Conservation (phyloP, 2,329 filamentous ascomycete species). For the Calcarisporium arbuscula region DNA sequence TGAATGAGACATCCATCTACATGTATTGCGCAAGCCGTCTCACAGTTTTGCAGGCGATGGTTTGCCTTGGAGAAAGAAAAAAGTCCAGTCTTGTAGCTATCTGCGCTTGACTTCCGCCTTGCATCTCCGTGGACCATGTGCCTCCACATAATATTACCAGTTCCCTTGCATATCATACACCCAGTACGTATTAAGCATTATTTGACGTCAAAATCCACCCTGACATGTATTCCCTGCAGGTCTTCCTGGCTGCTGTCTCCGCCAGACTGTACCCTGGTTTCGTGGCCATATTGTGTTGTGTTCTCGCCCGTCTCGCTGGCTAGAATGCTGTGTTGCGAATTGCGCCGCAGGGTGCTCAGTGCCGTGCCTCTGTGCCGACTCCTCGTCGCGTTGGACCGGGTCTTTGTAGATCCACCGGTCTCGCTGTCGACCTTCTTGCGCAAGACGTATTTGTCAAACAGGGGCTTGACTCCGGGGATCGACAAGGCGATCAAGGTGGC, state of each 20-base stretch:
- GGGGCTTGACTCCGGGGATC: constrained; percentile 41
- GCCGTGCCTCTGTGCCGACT: constrained; percentile 19
- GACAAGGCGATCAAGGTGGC: constrained; percentile 44
- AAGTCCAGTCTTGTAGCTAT: too few relatives aligned
- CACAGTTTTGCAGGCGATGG: too few relatives aligned
- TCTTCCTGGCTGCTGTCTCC: constrained; percentile 18
- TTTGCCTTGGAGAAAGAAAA: too few relatives aligned
- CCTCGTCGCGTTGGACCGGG: constrained; percentile 13
- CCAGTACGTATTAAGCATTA: too few relatives aligned
- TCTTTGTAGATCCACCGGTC: constrained; percentile 15
- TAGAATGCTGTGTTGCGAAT: constrained; percentile 20
- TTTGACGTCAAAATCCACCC: constrained; percentile 30
- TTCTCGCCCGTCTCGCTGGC: constrained; percentile 20
- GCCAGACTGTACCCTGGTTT: constrained; percentile 15
- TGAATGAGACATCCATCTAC: too few relatives aligned
- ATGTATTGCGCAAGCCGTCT: too few relatives aligned
- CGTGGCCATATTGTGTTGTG: constrained; percentile 14
- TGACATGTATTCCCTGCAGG: constrained; percentile 26
- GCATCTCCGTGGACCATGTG: too few relatives aligned
- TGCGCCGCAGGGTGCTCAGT: constrained; percentile 21
- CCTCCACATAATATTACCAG: too few relatives aligned
- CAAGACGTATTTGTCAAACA: constrained; percentile 31
- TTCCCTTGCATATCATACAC: too few relatives aligned
- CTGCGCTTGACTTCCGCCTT: too few relatives aligned
- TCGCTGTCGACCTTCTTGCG: constrained; percentile 15